A percentile compares a stretch with the other conserved stretches of the same genome.
phyloP scores from a whole-genome alignment of 768 basidiomycete genomes.

The Lentinula guzmanii region DNA sequence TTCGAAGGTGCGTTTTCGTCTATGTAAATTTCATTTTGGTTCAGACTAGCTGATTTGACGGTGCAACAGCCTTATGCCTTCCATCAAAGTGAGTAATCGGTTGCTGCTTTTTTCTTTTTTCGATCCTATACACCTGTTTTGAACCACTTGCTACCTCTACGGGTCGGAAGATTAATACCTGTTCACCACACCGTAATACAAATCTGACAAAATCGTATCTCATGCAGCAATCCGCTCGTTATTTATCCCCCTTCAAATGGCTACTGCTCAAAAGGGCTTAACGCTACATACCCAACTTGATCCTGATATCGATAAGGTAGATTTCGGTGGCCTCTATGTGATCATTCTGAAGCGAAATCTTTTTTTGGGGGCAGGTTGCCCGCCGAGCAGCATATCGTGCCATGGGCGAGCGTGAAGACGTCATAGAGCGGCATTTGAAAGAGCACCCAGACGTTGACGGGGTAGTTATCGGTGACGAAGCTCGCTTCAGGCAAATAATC shows the following conservation, averaged over 20 bases:
- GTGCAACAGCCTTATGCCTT: conserved; percentile 44
- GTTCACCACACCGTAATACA: background rate
- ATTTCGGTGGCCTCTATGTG: background rate
- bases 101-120: background rate
- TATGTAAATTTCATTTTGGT: background rate
- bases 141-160: no score
- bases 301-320: conserved; percentile 41
- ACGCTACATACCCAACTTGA: conserved; percentile 56
- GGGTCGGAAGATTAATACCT: background rate
- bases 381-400: conserved; percentile 38
- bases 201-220: background rate
- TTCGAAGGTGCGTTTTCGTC: conserved; percentile 21
- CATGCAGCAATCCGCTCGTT: conserved; percentile 42
- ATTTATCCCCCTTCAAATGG: conserved; percentile 48
- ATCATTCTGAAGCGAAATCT: no score
- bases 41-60: background rate
- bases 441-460: conserved; percentile 29
- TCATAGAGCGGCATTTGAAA: conserved; percentile 20
- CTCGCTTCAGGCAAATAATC: conserved; percentile 58
- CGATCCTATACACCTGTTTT: background rate
- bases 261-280: conserved; percentile 49
- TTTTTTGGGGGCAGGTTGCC: conserved; percentile 29
- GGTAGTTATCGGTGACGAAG: conserved; percentile 65
- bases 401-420: conserved; percentile 29
- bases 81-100: conserved; percentile 33